A percentile compares a stretch with the other conserved stretches of the same genome.
These are phyloP conservation scores for Gaeumannomyces tritici DNA, from an alignment of 2,329 filamentous ascomycete species.

Conservation along the genomic window DNA sequence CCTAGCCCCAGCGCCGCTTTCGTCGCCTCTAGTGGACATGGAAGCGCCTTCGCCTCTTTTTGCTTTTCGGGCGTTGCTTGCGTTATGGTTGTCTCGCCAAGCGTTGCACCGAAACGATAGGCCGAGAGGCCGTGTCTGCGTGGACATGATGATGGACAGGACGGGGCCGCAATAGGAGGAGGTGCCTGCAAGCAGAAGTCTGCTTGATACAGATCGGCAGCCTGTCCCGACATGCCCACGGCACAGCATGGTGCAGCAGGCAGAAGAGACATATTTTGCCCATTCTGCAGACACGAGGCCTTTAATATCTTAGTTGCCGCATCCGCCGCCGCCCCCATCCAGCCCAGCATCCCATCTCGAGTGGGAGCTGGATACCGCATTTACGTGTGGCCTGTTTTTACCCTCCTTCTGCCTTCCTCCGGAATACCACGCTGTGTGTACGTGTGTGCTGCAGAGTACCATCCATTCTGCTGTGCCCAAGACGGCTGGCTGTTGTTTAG, in stretches of 20 bases:
- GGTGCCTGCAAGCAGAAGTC: neutral
- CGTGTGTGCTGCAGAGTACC: neutral
- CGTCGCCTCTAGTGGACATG: too few relatives aligned
- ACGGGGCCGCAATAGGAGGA: too few relatives aligned
- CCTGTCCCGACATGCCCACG: too few relatives aligned
- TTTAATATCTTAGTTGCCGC: neutral
- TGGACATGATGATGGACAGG: too few relatives aligned
- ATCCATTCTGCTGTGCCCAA: neutral
- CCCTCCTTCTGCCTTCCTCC: neutral
- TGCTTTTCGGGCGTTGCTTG: neutral
- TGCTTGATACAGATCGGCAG: neutral
- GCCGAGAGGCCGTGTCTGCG: too few relatives aligned
- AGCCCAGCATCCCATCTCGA: neutral
- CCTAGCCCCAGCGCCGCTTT: too few relatives aligned
- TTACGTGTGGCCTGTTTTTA: neutral
- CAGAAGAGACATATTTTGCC: too few relatives aligned
- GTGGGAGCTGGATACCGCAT: neutral
- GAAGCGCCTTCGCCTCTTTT: neutral
- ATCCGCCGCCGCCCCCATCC: neutral
- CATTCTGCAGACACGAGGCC: too few relatives aligned
- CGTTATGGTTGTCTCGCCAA: neutral
- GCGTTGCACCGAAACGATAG: neutral
- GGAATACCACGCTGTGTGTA: neutral
- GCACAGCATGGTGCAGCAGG: neutral
- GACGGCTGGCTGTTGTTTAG: neutral